A percentile compares a stretch with the other conserved stretches of the same genome.
phyloP scores from a whole-genome alignment of 148 eudicot species.

The Bassia scoparia region DNA sequence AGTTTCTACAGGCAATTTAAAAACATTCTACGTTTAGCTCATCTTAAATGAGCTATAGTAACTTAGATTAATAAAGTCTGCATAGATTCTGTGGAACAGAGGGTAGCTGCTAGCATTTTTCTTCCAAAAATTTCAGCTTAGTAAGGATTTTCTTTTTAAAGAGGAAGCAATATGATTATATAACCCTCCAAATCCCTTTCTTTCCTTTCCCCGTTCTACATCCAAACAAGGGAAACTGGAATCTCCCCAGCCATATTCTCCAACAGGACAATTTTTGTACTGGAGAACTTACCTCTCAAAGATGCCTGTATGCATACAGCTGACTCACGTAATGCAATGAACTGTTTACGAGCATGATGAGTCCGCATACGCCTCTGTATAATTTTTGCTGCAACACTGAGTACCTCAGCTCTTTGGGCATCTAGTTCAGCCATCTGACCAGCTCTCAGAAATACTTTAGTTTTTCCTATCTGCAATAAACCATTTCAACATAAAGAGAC shows the following conservation, averaged over 20 bases:
- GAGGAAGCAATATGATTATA: not conserved
- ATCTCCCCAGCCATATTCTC: not conserved
- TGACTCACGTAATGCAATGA: conserved; percentile 54
- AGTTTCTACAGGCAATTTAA: not conserved
- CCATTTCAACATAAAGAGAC: conserved; percentile 14
- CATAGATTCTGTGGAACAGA: not conserved
- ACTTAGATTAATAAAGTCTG: conserved; percentile 8
- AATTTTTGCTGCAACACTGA: conserved; percentile 68
- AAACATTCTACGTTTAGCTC: not conserved
- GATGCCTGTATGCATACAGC: conserved; percentile 56
- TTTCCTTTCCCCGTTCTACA: not conserved
- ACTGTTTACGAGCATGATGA: conserved; percentile 71
- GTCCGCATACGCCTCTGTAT: conserved; percentile 78
- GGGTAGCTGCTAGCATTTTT: not conserved
- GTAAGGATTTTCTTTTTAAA: not conserved
- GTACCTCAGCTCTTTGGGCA: conserved; percentile 86
- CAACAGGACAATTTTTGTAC: not conserved
- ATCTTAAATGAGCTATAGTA: no score
- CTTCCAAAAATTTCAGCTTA: not conserved
- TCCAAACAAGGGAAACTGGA: not conserved
- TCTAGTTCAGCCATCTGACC: conserved; percentile 99
- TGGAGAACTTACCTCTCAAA: conserved; percentile 53
- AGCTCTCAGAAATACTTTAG: conserved; percentile 92
- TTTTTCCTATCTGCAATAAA: conserved; percentile 73
- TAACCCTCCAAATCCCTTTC: not conserved